Conservation (phyloP, 2,329 filamentous ascomycete species). For the Penicillium hordei region DNA sequence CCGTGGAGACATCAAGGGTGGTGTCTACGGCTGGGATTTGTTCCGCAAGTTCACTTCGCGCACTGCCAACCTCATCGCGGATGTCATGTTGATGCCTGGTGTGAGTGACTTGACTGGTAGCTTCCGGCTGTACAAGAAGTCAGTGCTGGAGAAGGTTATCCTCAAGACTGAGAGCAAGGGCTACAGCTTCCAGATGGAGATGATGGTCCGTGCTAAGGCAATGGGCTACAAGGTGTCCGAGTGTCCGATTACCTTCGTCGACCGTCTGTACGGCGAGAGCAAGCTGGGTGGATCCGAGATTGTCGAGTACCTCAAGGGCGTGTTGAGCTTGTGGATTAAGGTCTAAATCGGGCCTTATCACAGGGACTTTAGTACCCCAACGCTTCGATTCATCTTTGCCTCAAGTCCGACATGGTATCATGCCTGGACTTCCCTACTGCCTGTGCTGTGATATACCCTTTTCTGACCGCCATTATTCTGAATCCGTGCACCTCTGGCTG, state of each 20-base stretch:
- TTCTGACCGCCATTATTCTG: slow-evolving; percentile 18
- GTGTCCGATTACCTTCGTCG: slow-evolving; percentile 95
- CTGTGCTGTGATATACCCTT: slow-evolving; percentile 28
- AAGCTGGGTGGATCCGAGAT: slow-evolving; percentile 96
- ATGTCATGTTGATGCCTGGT: slow-evolving; percentile 87
- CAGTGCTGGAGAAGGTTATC: slow-evolving; percentile 86
- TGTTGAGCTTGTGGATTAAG: slow-evolving; percentile 74
- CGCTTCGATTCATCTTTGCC: slow-evolving; percentile 11
- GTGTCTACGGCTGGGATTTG: slow-evolving; percentile 95
- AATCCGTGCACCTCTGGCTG: slow-evolving; percentile 19
- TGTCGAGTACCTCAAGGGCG: slow-evolving; percentile 89
- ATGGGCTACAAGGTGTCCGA: slow-evolving; percentile 94
- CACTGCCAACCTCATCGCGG: slow-evolving; percentile 88
- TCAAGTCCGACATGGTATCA: slow-evolving; percentile 11
- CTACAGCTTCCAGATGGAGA: slow-evolving; percentile 99
- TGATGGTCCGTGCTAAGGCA: slow-evolving; percentile 96
- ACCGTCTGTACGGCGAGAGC: slow-evolving; percentile 89
- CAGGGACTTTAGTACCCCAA: background rate
- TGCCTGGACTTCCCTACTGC: slow-evolving; percentile 13
- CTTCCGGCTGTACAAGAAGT: slow-evolving; percentile 92
- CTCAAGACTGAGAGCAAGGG: slow-evolving; percentile 90
- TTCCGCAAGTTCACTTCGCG: slow-evolving; percentile 74
- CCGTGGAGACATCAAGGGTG: slow-evolving; percentile 61
- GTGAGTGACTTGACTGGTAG: slow-evolving; percentile 94
- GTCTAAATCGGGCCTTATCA: slow-evolving; percentile 50